Evolutionary conservation across 2,329 filamentous ascomycete species (phyloP), one percentile per base, ranked within the genome.

Genomic region (Sclerotinia borealis): DNA sequence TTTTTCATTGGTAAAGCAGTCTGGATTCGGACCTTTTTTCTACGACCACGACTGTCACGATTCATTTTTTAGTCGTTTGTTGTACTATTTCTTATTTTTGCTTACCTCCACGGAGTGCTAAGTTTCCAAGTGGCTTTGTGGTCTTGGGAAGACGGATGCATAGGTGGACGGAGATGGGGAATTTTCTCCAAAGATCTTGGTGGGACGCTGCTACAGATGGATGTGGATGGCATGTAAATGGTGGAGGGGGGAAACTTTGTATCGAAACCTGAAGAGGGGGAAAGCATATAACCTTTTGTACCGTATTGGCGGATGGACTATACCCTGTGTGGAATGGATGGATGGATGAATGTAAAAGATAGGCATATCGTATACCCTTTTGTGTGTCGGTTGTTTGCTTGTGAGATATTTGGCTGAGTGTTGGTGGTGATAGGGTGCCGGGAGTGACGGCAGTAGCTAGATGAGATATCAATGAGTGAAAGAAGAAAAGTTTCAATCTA

Each of bases 41-140:
- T 49, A 62, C n/a, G 51, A 58, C 60, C 43, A 62, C 31, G 60
- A 62, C 60, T 62, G 51, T 49, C 43, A 62, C 43, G 60, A 62
- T 37, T 49, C 19, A 19, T 58, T 49, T 49, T 48, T 17, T 31
- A 34, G 36, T 45, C 34, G 25, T 62, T 56, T 41, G 43, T 34
- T 58, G 60, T 49, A 58, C 43, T 48, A 48, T 52, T 39, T 50
- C n/a, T 49, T 52, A 37, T 52, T 56, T 31, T 56, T 22, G 27
- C 39, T 43, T 56, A 43, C 13, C 37, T 56, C 8, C 10, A 45
- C n/a, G 27, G n/a, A 45, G 39, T 56, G 27, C 13, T 45, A 34
- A 29, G 54, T 39, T 43, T 43, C 25, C 19, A 45, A 34, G 27
- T 43, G 54, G n/a, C 27, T 56, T 45, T 25, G 27, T 56, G 54